These are phyloP conservation scores for Chalara sp. DNA, from an alignment of 2,329 filamentous ascomycete genomes.

Conservation along the genomic window DNA sequence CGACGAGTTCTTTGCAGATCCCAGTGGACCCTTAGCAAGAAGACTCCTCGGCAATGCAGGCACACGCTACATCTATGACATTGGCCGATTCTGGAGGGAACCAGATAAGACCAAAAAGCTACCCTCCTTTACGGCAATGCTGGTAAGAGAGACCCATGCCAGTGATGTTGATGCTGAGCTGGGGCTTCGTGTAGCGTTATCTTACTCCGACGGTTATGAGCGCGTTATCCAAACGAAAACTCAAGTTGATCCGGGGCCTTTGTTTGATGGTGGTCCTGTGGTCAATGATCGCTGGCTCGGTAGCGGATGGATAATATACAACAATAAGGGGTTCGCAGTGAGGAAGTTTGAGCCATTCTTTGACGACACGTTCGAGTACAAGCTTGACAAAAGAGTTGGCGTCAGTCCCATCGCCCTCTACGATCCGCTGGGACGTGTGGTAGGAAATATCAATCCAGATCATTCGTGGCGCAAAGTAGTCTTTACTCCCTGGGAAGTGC, in stretches of 20 bases:
- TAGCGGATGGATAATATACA: not conserved
- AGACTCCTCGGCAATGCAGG: not conserved
- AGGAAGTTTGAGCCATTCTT: constrained; percentile 1
- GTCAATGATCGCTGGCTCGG: not conserved
- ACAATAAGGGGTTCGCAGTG: not conserved
- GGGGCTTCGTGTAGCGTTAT: too few relatives aligned
- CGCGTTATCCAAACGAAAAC: not conserved
- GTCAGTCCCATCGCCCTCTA: not conserved
- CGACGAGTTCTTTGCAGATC: not conserved
- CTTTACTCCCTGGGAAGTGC: not conserved
- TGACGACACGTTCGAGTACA: not conserved
- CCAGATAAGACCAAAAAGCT: too few relatives aligned
- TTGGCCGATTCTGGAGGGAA: not conserved
- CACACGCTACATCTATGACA: not conserved
- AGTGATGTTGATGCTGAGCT: too few relatives aligned
- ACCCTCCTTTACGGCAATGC: not conserved
- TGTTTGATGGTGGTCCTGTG: not conserved
- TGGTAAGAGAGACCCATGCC: too few relatives aligned
- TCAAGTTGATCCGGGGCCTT: not conserved
- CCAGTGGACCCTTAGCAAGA: not conserved
- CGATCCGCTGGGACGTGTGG: not conserved
- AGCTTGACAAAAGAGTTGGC: not conserved
- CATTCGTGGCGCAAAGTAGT: not conserved
- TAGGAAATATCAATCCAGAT: not conserved
- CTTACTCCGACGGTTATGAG: not conserved